phyloP scores from a whole-genome alignment of 768 basidiomycete genomes.

The Mycena rebaudengoi region DNA sequence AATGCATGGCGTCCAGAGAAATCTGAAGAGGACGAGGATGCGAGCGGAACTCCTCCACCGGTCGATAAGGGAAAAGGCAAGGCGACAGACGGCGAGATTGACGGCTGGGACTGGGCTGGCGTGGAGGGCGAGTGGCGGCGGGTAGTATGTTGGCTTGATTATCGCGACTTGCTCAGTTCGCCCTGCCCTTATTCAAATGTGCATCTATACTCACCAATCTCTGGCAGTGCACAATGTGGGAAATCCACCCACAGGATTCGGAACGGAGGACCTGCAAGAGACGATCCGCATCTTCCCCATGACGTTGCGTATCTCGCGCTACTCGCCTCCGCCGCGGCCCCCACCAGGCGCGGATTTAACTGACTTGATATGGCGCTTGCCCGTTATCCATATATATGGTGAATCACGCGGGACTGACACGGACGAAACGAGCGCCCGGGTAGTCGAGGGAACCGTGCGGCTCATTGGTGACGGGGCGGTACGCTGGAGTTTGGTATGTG shows the following conservation, averaged over 20 bases:
- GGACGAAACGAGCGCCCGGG: conserved; percentile 41
- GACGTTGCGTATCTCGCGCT: conserved; percentile 51
- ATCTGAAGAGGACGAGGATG: conserved; percentile 17
- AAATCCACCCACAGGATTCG: conserved; percentile 19
- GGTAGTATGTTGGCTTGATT: conserved; percentile 68
- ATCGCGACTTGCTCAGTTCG: conserved; percentile 61
- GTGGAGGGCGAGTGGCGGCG: conserved; percentile 62
- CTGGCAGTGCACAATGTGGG: conserved; percentile 50
- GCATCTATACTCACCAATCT: background rate
- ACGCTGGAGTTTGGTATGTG: conserved; percentile 57
- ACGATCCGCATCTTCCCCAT: conserved; percentile 63
- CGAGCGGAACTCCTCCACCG: background rate
- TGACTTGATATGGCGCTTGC: conserved; percentile 45
- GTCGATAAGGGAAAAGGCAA: conserved; percentile 31
- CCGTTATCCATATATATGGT: conserved; percentile 61
- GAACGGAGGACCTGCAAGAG: conserved; percentile 43
- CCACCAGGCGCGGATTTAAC: conserved; percentile 34
- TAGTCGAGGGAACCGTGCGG: conserved; percentile 52
- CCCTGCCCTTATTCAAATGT: background rate
- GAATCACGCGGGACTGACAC: conserved; percentile 49
- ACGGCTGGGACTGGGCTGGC: conserved; percentile 70
- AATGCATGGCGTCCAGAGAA: conserved; percentile 27
- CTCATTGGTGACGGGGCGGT: conserved; percentile 59
- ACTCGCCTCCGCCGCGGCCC: conserved; percentile 37
- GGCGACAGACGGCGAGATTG: conserved; percentile 24